Evolutionary conservation across 2,329 filamentous ascomycete species (phyloP).

Genomic region (Malbranchea zuffiana): DNA sequence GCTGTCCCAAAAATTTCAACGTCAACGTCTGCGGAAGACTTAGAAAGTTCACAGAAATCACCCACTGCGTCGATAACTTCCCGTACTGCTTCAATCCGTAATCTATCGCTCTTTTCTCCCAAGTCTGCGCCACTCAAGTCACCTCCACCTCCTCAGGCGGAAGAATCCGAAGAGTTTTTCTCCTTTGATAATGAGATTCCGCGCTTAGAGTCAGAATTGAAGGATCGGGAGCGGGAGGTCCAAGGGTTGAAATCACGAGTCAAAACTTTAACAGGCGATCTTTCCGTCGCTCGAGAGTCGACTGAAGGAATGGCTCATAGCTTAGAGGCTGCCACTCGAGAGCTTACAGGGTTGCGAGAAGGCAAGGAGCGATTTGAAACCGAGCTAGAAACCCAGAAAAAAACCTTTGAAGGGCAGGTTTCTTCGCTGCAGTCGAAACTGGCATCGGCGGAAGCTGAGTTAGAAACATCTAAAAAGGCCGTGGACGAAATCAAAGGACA

Average conservation of each 20-base stretch:
- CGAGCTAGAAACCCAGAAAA: conserved; percentile 37
- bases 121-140: conserved; percentile 25
- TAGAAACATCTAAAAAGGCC: conserved; percentile 22
- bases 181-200: conserved; percentile 84
- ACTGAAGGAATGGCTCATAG: conserved; percentile 53
- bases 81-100: conserved; percentile 23
- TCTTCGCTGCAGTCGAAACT: conserved; percentile 33
- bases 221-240: conserved; percentile 59
- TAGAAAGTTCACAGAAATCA: conserved; percentile 20
- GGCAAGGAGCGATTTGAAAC: conserved; percentile 40
- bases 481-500: conserved; percentile 28
- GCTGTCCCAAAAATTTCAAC: conserved; percentile 26
- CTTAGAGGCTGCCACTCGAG: conserved; percentile 55
- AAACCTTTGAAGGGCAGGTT: conserved; percentile 32
- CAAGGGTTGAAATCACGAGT: conserved; percentile 60
- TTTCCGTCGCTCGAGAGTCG: conserved; percentile 61
- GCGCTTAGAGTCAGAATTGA: conserved; percentile 63
- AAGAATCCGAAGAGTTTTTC: conserved; percentile 63
- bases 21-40: conserved; percentile 30
- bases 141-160: conserved; percentile 18
- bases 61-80: conserved; percentile 25
- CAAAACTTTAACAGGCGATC: conserved; percentile 55
- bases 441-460: conserved; percentile 22
- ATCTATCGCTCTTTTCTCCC: conserved; percentile 31
- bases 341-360: conserved; percentile 48